These are phyloP conservation scores for Candida frijolesensis DNA, from an alignment of 1,139 yeast genomes.

Conservation along the genomic window DNA sequence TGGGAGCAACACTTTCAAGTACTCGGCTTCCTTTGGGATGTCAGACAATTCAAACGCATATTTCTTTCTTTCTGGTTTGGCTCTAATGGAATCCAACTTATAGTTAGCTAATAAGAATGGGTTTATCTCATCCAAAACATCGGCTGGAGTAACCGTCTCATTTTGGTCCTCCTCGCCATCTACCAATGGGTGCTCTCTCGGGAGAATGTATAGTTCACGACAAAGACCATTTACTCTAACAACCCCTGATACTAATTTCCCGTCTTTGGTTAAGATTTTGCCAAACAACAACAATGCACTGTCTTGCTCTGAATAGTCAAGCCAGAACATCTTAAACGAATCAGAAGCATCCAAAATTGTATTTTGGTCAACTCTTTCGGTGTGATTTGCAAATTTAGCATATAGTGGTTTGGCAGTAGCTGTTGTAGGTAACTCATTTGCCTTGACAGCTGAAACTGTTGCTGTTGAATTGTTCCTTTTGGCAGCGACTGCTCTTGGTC, in stretches of 20 bases:
- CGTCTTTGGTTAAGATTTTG: slow-evolving; percentile 64
- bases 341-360: slow-evolving; percentile 38
- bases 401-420: slow-evolving; percentile 25
- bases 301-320: slow-evolving; percentile 83
- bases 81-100: slow-evolving; percentile 62
- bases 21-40: slow-evolving; percentile 79
- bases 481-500: slow-evolving; percentile 42
- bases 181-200: slow-evolving; percentile 49
- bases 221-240: slow-evolving; percentile 72
- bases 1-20: slow-evolving; percentile 78
- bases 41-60: slow-evolving; percentile 88
- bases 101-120: slow-evolving; percentile 64
- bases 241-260: slow-evolving; percentile 69
- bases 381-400: slow-evolving; percentile 25
- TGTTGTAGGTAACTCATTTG: slow-evolving; percentile 22
- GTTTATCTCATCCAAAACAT: slow-evolving; percentile 76
- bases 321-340: slow-evolving; percentile 79
- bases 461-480: slow-evolving; percentile 23
- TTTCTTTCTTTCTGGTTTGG: slow-evolving; percentile 73
- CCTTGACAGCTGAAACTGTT: slow-evolving; percentile 28
- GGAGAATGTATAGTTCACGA: slow-evolving; percentile 78
- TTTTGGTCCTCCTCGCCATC: slow-evolving; percentile 44
- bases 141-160: slow-evolving; percentile 48
- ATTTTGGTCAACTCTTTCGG: slow-evolving; percentile 51
- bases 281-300: slow-evolving; percentile 79